Base-by-base conservation (phyloP, 23 red algal species). In the Gracilaria domingensis region DNA sequence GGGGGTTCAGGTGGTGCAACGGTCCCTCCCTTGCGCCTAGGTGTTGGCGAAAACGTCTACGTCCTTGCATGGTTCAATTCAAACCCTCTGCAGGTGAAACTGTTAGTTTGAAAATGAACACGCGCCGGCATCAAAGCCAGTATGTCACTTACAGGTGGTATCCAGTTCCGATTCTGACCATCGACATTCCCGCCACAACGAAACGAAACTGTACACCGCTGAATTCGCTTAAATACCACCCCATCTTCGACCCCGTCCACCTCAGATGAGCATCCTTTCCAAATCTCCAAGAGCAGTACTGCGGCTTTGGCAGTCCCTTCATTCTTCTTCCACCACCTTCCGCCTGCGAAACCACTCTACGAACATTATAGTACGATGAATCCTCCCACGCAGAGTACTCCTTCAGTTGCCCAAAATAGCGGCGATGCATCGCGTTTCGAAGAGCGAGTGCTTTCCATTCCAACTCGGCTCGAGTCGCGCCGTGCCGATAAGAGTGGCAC, bases 121-220 rank as follows among this genome's bases (percentile, higher is more conserved):
- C 55, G 23, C 9, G 23, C 17, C 3, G 3, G 3, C 9, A 24
- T 8, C 55, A 8, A 18, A 24, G 11, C 14, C 4, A 59, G 23
- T 59, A 20, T 48, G 45, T 48, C 5, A 48, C 45, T 48, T 48
- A 48, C 45, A 8, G 7, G 12, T 5, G 12, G 12, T 48, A 59
- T n/a, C 55, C 55, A 59, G 55, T 11, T 62, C 3, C 59, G 0
- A 29, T 62, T 62, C 26, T 2, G 24, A 62, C 8, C 59, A 11
- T 9, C 7, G 1, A 6, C 23, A 7, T 44, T 73, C 67, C 34
- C 67, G 30, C 67, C 67, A 40, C 38, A 40, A 37, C 67, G 67
- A 73, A 73, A 73, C 67, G 67, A 73, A 37, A 73, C 30, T 73
- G 67, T 73, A 73, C 67, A 44, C 67, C 8, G 33, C 30, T 8